Evolutionary conservation across 83 land plant species (phyloP).

Genomic region (Picea mariana): DNA sequence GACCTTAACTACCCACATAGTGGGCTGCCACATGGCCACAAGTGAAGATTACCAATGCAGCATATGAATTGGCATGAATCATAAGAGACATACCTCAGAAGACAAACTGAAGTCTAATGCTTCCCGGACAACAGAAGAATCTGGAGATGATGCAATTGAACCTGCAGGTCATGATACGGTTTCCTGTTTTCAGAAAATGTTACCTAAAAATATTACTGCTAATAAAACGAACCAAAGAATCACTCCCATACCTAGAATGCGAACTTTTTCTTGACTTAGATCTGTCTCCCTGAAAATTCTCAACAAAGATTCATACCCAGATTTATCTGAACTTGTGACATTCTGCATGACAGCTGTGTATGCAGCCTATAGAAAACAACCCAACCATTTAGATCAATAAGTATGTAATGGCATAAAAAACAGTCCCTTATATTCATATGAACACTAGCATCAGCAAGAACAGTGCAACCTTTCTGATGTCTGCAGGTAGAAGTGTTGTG

Average conservation of each 20-base stretch:
- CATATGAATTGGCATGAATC: not conserved
- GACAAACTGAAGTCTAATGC: constrained; percentile 75
- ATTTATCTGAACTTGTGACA: constrained; percentile 58
- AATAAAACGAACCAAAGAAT: not conserved
- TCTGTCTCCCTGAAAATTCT: constrained; percentile 80
- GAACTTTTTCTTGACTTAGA: constrained; percentile 87
- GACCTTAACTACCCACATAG: too few relatives aligned
- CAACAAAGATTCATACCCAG: constrained; percentile 73
- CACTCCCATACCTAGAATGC: constrained; percentile 68
- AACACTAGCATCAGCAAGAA: not conserved
- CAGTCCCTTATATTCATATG: not conserved
- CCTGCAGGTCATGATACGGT: constrained; percentile 31
- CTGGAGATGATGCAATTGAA: constrained; percentile 64
- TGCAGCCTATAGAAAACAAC: constrained; percentile 62
- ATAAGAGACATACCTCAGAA: constrained; percentile 55
- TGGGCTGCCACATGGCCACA: too few relatives aligned
- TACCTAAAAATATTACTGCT: not conserved
- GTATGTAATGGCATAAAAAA: not conserved
- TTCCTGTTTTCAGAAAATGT: not conserved
- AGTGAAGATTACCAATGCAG: not conserved
- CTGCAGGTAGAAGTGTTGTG: constrained; percentile 83
- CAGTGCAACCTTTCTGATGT: constrained; percentile 71
- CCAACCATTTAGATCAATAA: not conserved
- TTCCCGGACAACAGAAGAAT: constrained; percentile 71
- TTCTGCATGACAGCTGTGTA: constrained; percentile 83